phyloP scores from a whole-genome alignment of 305 asterid species.

The Fraxinus paxiana region DNA sequence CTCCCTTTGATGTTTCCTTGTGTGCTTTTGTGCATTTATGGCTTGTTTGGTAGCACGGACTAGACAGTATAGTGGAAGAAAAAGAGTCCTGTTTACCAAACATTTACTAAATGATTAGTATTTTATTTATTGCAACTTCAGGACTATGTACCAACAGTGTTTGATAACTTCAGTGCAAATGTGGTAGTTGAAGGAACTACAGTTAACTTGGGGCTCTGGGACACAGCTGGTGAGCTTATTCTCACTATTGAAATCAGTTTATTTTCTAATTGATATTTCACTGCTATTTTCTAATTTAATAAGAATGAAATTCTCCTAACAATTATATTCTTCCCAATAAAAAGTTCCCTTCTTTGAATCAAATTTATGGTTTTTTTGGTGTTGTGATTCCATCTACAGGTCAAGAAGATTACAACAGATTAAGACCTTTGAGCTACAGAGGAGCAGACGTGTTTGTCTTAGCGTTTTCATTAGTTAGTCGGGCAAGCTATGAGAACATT shows the following conservation, averaged over 20 bases:
- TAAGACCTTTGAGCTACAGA: constrained; percentile 93
- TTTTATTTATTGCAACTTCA: constrained; percentile 19
- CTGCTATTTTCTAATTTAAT: background rate
- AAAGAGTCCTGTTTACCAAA: background rate
- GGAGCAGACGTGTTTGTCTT: constrained; percentile 91
- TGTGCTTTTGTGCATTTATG: constrained; percentile 10
- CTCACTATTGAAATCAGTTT: constrained; percentile 5
- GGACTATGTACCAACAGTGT: constrained; percentile 88
- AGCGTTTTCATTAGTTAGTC: constrained; percentile 86
- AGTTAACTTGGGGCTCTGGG: constrained; percentile 96
- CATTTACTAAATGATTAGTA: background rate
- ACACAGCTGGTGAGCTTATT: constrained; percentile 73
- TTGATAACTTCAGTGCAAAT: constrained; percentile 97
- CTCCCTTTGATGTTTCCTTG: background rate
- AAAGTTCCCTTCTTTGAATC: background rate
- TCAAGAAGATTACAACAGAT: constrained; percentile 90
- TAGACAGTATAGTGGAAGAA: background rate
- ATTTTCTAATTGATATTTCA: constrained; percentile 1
- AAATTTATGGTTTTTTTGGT: constrained; percentile 14
- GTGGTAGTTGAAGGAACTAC: constrained; percentile 92
- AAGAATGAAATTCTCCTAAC: background rate
- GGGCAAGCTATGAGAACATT: constrained; percentile 91
- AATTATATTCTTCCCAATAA: background rate
- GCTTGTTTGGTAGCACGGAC: background rate
- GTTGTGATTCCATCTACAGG: constrained; percentile 40